Percentiles rank a stretch among this genome's conserved stretches.
These are phyloP conservation scores for Aureobasidium sp. DNA, from an alignment of 2,329 filamentous ascomycete genomes.

Conservation along the genomic window DNA sequence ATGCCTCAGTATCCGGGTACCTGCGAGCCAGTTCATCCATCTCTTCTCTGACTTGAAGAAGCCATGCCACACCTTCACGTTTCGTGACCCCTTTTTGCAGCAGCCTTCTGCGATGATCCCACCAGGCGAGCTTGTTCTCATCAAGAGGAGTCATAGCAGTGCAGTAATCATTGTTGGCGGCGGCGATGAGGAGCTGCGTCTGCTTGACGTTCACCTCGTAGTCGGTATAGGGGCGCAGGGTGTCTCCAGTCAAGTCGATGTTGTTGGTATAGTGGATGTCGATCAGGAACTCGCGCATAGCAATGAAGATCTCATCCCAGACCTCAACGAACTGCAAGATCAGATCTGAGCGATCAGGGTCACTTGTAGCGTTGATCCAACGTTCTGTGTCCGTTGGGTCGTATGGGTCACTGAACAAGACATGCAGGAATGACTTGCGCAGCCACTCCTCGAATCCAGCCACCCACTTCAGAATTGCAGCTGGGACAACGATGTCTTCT, in stretches of 20 bases:
- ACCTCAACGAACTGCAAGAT: neutral
- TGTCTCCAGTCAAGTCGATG: neutral
- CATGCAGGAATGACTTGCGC: neutral
- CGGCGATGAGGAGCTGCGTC: neutral
- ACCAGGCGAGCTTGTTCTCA: neutral
- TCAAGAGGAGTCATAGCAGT: neutral
- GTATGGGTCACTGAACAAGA: neutral
- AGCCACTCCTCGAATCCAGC: neutral
- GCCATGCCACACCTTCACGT: neutral
- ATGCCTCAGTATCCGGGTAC: neutral
- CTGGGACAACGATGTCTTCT: neutral
- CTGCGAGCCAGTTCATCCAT: neutral
- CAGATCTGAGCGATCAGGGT: neutral
- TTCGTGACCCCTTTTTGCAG: fast-evolving
- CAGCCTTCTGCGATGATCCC: neutral
- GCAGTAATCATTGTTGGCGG: neutral
- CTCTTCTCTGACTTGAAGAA: neutral
- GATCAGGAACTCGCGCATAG: neutral
- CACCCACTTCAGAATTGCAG: neutral
- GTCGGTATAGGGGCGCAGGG: neutral
- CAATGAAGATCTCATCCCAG: neutral
- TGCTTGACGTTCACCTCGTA: neutral
- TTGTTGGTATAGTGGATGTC: neutral
- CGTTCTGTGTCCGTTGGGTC: neutral
- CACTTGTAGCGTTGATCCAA: neutral